Evolutionary conservation across 257 asterid species (phyloP).

Genomic region (Thymus mandschuricus): DNA sequence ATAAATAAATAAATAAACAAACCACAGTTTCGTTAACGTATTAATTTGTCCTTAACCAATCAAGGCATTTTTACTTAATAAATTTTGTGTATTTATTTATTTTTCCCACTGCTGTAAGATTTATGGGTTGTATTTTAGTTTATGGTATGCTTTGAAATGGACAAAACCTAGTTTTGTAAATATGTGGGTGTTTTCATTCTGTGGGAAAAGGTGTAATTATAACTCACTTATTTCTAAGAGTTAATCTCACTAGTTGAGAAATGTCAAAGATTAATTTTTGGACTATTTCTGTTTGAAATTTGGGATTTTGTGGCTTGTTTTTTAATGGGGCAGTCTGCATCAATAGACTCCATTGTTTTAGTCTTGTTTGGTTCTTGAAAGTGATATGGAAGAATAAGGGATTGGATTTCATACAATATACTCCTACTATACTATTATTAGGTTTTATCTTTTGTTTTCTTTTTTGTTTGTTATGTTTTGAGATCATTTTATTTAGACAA

Average conservation of each 20-base stretch:
- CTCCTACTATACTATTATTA: not conserved
- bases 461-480: too few relatives aligned
- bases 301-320: slow-evolving; percentile 37
- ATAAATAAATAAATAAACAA: too few relatives aligned
- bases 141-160: slow-evolving; percentile 42
- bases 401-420: slow-evolving; percentile 9
- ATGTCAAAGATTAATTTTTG: slow-evolving; percentile 40
- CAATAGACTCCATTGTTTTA: not conserved
- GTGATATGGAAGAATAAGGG: slow-evolving; percentile 22
- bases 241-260: slow-evolving; percentile 23
- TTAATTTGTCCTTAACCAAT: slow-evolving; percentile 46
- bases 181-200: slow-evolving; percentile 22
- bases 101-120: slow-evolving; percentile 34
- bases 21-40: slow-evolving; percentile 37
- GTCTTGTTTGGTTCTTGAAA: slow-evolving; percentile 30
- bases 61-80: slow-evolving; percentile 29
- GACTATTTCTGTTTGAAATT: slow-evolving; percentile 30
- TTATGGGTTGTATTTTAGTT: slow-evolving; percentile 43
- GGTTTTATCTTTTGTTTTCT: not conserved
- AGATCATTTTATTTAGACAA: too few relatives aligned
- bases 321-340: slow-evolving; percentile 28
- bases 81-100: slow-evolving; percentile 9
- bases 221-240: slow-evolving; percentile 37
- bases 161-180: slow-evolving; percentile 33
- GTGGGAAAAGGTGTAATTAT: not conserved